These are phyloP conservation scores for Nakazawaea ambrosiae DNA, from an alignment of 805 yeast species.

Conservation along the genomic window DNA sequence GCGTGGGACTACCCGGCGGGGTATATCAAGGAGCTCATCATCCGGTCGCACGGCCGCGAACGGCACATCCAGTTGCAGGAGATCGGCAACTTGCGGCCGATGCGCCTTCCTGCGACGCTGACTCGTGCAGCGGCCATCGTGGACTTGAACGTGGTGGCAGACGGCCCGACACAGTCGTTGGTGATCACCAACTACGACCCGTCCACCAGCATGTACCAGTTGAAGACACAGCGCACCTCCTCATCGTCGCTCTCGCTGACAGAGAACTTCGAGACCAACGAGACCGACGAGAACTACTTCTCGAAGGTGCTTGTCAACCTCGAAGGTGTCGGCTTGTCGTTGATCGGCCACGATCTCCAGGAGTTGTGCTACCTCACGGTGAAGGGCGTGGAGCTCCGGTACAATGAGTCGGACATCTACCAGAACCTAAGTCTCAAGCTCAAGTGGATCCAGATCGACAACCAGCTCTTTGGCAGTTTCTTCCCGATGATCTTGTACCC, in stretches of 20 bases:
- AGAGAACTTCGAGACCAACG: conserved; percentile 49
- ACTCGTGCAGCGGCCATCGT: conserved; percentile 42
- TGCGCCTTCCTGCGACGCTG: conserved; percentile 55
- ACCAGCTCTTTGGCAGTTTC: conserved; percentile 80
- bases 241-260: conserved; percentile 26
- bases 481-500: conserved; percentile 90
- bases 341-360: conserved; percentile 61
- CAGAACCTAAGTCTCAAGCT: conserved; percentile 74
- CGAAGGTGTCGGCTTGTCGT: conserved; percentile 83
- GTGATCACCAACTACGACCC: conserved; percentile 81
- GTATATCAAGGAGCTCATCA: conserved; percentile 65
- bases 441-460: conserved; percentile 94
- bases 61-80: conserved; percentile 83
- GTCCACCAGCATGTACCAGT: conserved; percentile 65
- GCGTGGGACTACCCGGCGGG: conserved; percentile 98
- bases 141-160: conserved; percentile 89
- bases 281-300: conserved; percentile 45
- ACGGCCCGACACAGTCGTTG: conserved; percentile 89
- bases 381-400: conserved; percentile 73
- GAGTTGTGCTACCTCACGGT: conserved; percentile 82
- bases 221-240: conserved; percentile 25
- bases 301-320: conserved; percentile 54
- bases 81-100: conserved; percentile 85
- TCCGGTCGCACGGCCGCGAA: conserved; percentile 67
- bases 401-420: conserved; percentile 77